Evolutionary conservation across 1,284 basidiomycete species (phyloP).

Genomic region (Boletus subluridellus): DNA sequence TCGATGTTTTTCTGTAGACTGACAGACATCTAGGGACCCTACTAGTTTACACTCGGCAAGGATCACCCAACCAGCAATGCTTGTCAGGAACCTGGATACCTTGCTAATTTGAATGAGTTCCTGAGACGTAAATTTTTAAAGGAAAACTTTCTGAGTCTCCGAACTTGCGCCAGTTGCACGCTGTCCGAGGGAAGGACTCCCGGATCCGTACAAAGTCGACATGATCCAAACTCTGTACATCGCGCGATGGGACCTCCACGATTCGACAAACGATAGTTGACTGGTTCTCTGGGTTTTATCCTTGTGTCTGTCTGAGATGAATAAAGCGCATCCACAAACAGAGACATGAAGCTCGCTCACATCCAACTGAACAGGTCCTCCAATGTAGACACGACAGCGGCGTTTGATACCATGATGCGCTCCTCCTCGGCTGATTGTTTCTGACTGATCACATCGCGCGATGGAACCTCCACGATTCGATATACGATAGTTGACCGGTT

Average conservation of each 20-base stretch:
- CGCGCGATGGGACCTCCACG: conserved; percentile 33
- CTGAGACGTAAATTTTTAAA: conserved; percentile 15
- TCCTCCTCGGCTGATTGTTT: conserved; percentile 26
- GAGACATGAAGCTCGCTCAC: conserved; percentile 16
- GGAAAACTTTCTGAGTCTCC: conserved; percentile 9
- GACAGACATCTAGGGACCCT: conserved; percentile 15
- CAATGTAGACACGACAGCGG: conserved; percentile 23
- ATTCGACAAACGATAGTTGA: conserved; percentile 31
- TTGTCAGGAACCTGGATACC: conserved; percentile 7
- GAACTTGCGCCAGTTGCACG: neutral
- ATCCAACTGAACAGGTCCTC: conserved; percentile 37
- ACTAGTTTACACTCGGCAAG: conserved; percentile 6
- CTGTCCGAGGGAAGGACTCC: neutral
- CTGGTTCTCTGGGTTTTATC: conserved; percentile 29
- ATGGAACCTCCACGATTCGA: conserved; percentile 36
- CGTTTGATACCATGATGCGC: conserved; percentile 19
- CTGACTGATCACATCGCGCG: conserved; percentile 14
- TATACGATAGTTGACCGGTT: conserved; percentile 26
- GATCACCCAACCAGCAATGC: conserved; percentile 6
- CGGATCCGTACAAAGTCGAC: conserved; percentile 13
- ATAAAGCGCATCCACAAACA: neutral
- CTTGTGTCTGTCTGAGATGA: conserved; percentile 29
- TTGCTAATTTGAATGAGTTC: conserved; percentile 18
- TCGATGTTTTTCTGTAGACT: neutral
- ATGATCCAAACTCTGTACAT: conserved; percentile 34